Evolutionary conservation across 176 grass and related monocot genomes (phyloP).

Genomic region (Oryza punctata): DNA sequence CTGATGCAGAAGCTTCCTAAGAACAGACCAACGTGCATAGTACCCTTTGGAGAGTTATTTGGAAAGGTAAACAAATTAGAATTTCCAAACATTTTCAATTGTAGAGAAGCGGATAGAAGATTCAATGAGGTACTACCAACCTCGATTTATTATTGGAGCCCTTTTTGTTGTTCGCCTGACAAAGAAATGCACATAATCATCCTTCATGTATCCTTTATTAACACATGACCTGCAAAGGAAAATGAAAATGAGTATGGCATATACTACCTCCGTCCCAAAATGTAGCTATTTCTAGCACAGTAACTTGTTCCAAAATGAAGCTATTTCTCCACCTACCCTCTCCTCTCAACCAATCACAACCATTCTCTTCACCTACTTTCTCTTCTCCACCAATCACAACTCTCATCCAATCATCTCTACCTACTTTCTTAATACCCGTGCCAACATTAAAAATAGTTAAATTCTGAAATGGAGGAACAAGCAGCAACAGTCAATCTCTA

Average conservation of each 20-base stretch:
- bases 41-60: slow-evolving; percentile 63
- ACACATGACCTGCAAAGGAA: slow-evolving; percentile 75
- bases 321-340: too few species aligned
- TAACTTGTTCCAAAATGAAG: too few species aligned
- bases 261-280: too few species aligned
- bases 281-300: too few species aligned
- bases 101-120: neutral
- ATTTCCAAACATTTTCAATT: neutral
- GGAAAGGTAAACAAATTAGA: slow-evolving; percentile 4
- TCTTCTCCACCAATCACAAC: too few species aligned
- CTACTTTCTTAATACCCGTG: too few species aligned
- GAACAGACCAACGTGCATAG: slow-evolving; percentile 85
- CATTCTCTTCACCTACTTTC: too few species aligned
- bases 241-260: slow-evolving; percentile 18
- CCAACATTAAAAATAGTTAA: too few species aligned
- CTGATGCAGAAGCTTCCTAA: slow-evolving; percentile 72
- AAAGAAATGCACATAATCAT: slow-evolving; percentile 89
- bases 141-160: slow-evolving; percentile 93
- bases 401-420: too few species aligned
- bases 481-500: neutral
- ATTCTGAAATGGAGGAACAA: too few species aligned
- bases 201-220: slow-evolving; percentile 98
- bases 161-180: slow-evolving; percentile 73
- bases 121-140: neutral
- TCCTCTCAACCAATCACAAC: too few species aligned